Conservation (phyloP, 2,329 filamentous ascomycete species). For the Corniculantispora saksenae region DNA sequence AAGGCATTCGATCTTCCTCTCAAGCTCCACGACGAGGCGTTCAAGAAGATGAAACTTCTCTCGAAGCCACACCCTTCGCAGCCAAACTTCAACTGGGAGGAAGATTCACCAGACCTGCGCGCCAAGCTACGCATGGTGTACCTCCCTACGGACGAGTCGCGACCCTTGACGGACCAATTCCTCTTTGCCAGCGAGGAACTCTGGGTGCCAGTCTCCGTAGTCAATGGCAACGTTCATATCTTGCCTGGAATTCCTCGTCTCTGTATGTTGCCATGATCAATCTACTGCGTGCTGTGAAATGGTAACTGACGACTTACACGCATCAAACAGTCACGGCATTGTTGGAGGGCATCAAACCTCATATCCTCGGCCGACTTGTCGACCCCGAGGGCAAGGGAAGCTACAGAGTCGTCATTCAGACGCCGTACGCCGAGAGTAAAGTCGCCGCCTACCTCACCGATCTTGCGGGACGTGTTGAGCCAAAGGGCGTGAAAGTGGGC, state of each 20-base stretch:
- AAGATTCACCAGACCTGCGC: conserved; percentile 70
- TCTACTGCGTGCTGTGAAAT: neutral
- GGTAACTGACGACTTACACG: conserved; percentile 5
- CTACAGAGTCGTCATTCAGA: conserved; percentile 78
- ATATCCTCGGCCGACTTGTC: conserved; percentile 66
- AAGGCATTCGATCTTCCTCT: conserved; percentile 81
- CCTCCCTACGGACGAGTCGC: conserved; percentile 71
- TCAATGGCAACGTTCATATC: conserved; percentile 93
- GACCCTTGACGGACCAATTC: conserved; percentile 69
- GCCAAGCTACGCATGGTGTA: conserved; percentile 91
- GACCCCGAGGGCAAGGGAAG: conserved; percentile 83
- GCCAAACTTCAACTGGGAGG: conserved; percentile 78
- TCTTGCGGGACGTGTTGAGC: conserved; percentile 71
- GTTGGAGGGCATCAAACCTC: conserved; percentile 73
- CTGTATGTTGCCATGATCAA: conserved; percentile 48
- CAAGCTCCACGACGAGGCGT: conserved; percentile 74
- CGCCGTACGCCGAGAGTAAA: conserved; percentile 81
- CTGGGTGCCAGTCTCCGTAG: conserved; percentile 87
- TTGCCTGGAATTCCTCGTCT: conserved; percentile 85
- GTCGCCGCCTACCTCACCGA: conserved; percentile 82
- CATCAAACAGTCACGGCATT: conserved; percentile 63
- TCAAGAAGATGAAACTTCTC: conserved; percentile 79
- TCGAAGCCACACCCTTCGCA: conserved; percentile 73
- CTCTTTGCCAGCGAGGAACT: conserved; percentile 78
- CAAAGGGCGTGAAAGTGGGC: conserved; percentile 85